phyloP scores from a whole-genome alignment of 805 yeast species.

The Suhomyces sp. region DNA sequence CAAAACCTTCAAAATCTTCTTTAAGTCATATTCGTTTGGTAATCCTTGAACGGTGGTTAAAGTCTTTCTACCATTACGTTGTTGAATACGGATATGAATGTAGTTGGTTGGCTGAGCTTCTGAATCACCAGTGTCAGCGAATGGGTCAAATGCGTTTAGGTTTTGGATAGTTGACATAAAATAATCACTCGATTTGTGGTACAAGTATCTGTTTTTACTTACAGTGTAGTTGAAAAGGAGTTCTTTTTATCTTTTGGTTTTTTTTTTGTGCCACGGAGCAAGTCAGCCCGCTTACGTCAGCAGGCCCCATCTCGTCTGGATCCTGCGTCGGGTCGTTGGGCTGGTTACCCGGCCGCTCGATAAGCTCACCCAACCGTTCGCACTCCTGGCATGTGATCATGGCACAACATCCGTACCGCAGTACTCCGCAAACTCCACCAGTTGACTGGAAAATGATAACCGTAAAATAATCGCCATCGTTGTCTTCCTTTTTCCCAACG shows the following conservation, averaged over 20 bases:
- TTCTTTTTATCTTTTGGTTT: background rate
- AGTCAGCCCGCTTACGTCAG: background rate
- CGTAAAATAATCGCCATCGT: background rate
- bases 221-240: background rate
- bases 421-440: background rate
- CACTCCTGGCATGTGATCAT: background rate
- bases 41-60: conserved; percentile 98
- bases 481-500: background rate
- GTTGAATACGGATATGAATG: conserved; percentile 98
- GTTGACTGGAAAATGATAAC: background rate
- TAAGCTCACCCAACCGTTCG: background rate
- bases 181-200: conserved; percentile 1
- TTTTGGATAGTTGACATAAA: conserved; percentile 89
- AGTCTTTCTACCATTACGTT: conserved; percentile 98
- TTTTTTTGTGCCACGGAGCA: conserved; percentile 1
- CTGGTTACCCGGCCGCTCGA: background rate
- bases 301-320: background rate
- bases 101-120: conserved; percentile 94
- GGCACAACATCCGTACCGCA: background rate
- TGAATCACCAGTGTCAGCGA: conserved; percentile 99
- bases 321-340: background rate
- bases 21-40: conserved; percentile 90
- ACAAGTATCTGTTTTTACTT: background rate
- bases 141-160: conserved; percentile 85
- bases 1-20: conserved; percentile 87